phyloP scores from a whole-genome alignment of 225 moss, liverwort and hornwort genomes.

The Pseudisothecium myosuroides region DNA sequence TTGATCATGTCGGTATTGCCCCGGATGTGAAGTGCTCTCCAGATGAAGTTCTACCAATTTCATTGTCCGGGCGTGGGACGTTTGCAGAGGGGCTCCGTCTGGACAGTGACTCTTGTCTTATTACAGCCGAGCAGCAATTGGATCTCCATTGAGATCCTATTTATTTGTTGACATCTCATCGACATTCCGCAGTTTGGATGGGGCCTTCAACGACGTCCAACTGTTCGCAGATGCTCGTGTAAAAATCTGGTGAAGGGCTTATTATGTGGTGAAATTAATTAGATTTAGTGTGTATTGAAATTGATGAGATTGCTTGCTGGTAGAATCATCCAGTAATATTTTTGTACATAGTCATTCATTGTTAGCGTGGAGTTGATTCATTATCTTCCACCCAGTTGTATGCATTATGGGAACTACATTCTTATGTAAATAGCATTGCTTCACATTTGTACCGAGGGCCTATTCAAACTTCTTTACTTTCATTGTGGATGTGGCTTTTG shows the following conservation, averaged over 20 bases:
- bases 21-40: constrained; percentile 87
- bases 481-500: background rate
- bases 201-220: background rate
- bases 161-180: constrained; percentile 33
- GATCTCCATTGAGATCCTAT: constrained; percentile 34
- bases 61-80: background rate
- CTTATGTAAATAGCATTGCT: constrained; percentile 28
- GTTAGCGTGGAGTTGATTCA: constrained; percentile 17
- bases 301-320: constrained; percentile 1
- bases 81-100: constrained; percentile 13
- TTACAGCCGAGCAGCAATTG: constrained; percentile 64
- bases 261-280: background rate
- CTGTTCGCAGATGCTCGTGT: background rate
- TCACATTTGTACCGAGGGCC: background rate
- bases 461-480: background rate
- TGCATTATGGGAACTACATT: constrained; percentile 17
- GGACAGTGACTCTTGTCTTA: constrained; percentile 66
- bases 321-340: background rate
- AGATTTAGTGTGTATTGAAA: background rate
- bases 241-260: background rate
- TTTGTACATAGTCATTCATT: constrained; percentile 43
- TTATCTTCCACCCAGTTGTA: background rate
- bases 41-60: constrained; percentile 31
- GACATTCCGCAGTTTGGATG: background rate
- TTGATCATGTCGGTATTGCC: constrained; percentile 83